Percentiles rank a stretch among this genome's conserved stretches.
phyloP scores from a whole-genome alignment of 1,284 basidiomycete species.

The Ustilago curta region DNA sequence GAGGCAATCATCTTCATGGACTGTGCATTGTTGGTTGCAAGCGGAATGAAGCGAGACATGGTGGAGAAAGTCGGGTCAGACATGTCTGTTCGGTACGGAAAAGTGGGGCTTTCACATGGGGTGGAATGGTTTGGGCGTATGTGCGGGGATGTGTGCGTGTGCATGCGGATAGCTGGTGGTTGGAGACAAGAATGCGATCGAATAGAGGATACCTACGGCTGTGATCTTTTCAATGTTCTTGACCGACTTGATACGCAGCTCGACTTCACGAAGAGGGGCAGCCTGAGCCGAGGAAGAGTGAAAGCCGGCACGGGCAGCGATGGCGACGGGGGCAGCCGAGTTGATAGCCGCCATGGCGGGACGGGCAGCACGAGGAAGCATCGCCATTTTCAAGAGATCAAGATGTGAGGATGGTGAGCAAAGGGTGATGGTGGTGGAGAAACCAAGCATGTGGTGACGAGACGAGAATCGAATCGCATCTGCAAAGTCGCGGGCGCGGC shows the following conservation, averaged over 20 bases:
- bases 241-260: constrained; percentile 95
- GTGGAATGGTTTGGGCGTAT: background rate
- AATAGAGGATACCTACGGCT: constrained; percentile 75
- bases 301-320: constrained; percentile 62
- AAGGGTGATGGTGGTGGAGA: too few relatives aligned
- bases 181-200: too few relatives aligned
- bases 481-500: background rate
- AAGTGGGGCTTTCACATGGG: background rate
- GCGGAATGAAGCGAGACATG: background rate
- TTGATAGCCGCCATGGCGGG: constrained; percentile 52
- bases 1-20: constrained; percentile 98
- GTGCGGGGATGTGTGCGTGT: background rate
- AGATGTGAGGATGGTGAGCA: background rate
- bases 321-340: constrained; percentile 45
- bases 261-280: constrained; percentile 97
- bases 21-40: constrained; percentile 70
- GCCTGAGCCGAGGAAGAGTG: constrained; percentile 78
- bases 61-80: constrained; percentile 12
- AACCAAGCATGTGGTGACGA: constrained; percentile 13
- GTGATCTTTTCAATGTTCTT: constrained; percentile 98
- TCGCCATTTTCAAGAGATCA: constrained; percentile 53
- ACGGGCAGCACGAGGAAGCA: constrained; percentile 60
- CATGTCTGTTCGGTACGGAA: background rate
- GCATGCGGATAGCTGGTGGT: background rate
- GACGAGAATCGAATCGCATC: too few relatives aligned